Conservation (phyloP, 768 basidiomycete genomes). For the Lactarius indigo region DNA sequence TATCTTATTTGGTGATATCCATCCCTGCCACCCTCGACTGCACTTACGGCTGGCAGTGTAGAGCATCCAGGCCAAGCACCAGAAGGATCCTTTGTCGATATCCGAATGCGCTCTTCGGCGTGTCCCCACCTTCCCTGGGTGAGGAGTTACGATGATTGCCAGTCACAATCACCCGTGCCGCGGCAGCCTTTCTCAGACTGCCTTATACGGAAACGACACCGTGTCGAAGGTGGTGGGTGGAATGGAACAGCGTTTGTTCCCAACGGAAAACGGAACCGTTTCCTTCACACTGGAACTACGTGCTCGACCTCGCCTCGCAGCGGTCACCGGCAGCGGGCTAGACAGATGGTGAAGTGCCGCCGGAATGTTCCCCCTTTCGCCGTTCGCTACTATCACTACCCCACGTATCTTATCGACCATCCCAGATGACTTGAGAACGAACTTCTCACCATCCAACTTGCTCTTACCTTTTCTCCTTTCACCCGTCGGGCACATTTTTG, state of each 20-base stretch:
- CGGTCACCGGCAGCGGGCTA: too few relatives aligned
- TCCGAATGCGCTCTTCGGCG: conserved; percentile 36
- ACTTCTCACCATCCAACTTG: too few relatives aligned
- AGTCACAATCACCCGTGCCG: conserved; percentile 59
- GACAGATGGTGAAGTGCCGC: too few relatives aligned
- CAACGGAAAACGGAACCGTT: conserved; percentile 58
- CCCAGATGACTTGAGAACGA: too few relatives aligned
- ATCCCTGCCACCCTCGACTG: conserved; percentile 43
- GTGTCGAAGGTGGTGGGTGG: neutral
- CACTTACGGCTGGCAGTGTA: too few relatives aligned
- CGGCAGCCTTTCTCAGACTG: conserved; percentile 57
- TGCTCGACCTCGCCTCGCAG: conserved; percentile 60
- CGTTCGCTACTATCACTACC: too few relatives aligned
- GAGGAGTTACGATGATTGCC: conserved; percentile 23
- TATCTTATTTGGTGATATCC: conserved; percentile 51
- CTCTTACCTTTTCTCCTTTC: too few relatives aligned
- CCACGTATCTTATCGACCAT: too few relatives aligned
- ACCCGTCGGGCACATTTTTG: too few relatives aligned
- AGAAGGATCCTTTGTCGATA: conserved; percentile 74
- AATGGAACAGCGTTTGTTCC: conserved; percentile 39
- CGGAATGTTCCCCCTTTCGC: too few relatives aligned
- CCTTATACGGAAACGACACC: conserved; percentile 9
- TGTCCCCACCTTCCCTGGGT: conserved; percentile 10
- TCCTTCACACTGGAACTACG: conserved; percentile 85
- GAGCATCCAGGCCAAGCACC: too few relatives aligned